Evolutionary conservation across 169 alveolate genomes (phyloP).

Genomic region (Miamiensis avidus): DNA sequence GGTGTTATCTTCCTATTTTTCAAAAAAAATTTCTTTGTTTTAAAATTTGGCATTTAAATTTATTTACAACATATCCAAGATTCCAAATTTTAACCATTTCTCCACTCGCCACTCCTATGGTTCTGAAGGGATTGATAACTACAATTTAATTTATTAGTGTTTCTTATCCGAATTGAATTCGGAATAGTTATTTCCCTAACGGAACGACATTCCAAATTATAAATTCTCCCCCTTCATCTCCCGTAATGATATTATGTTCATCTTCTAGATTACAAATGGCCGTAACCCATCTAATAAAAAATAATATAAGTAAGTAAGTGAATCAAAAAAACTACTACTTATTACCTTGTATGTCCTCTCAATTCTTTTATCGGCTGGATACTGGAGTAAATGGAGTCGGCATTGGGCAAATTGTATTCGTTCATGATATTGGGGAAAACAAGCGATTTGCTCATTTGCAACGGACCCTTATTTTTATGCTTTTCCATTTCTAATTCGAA

Average conservation of each 20-base stretch:
- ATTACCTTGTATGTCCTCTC: no score
- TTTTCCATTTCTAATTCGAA: no score
- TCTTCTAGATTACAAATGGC: conserved; percentile 22
- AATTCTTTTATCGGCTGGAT: no score
- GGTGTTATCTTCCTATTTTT: background rate
- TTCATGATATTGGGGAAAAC: no score
- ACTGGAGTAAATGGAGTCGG: no score
- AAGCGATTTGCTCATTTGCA: no score
- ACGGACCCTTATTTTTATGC: no score
- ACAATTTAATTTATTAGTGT: background rate
- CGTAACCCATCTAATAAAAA: conserved; percentile 33
- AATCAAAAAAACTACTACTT: no score
- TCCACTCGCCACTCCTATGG: conserved; percentile 13
- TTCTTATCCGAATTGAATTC: conserved; percentile 2
- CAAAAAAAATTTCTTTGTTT: background rate
- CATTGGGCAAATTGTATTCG: no score
- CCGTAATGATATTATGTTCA: conserved; percentile 35
- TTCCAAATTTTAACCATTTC: background rate
- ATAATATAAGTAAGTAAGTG: conserved; percentile 6
- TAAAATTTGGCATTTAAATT: background rate
- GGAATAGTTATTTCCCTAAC: background rate
- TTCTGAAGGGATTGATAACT: conserved; percentile 7
- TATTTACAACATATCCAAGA: background rate
- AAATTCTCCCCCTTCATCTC: conserved; percentile 44
- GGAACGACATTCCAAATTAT: conserved; percentile 33